Base-by-base conservation (phyloP, 2,329 filamentous ascomycete species). In the Fusarium chlamydosporum region DNA sequence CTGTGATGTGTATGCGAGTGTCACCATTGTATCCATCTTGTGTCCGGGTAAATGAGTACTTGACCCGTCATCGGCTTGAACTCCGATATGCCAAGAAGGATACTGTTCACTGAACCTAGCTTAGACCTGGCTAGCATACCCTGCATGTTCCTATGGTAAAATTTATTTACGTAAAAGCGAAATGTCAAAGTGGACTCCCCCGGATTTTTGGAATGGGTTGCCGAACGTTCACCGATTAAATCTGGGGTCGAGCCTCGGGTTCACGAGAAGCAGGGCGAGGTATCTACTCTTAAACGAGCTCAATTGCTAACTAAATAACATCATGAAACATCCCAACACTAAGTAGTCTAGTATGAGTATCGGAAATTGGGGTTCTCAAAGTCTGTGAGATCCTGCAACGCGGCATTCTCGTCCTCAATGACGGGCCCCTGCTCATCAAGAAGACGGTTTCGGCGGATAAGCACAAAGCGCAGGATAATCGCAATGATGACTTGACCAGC, bases 301-400 rank as follows among this genome's bases (percentile, higher is more conserved):
- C 45, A 54, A 65, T 65, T 65, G 33, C 37, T 53, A 46, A 26
- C 20, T 33, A 54, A 26, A 54, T 56, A 33, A 55, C 52, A 65
- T 57, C 41, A 61, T 54, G 20, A 35, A 35, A 46, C 46, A 38
- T 7, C 12, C 16, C 18, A 35, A 31, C 37, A 27, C 11, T 26
- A n/a, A n/a, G n/a, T n/a, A 35, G 13, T 15, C 60, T 74, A 74
- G 41, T 74, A 74, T 11, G 71, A 54, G 38, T 74, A 74, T 58
- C 72, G 66, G 59, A 74, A 74, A 58, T 74, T 74, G 52, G 72
- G 72, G 34, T 74, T 74, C 68, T 74, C 72, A 52, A 74, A 74
- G 40, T 74, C 72, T 20, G 72, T 74, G 26, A 74, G 67, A 68
- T 74, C 72, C 64, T 74, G 69, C 33, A 74, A 56, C 20, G 58